A percentile compares a stretch with the other conserved stretches of the same genome.
Conservation (phyloP, 108 stramenopile genomes). For the Nitzschia putrida region DNA sequence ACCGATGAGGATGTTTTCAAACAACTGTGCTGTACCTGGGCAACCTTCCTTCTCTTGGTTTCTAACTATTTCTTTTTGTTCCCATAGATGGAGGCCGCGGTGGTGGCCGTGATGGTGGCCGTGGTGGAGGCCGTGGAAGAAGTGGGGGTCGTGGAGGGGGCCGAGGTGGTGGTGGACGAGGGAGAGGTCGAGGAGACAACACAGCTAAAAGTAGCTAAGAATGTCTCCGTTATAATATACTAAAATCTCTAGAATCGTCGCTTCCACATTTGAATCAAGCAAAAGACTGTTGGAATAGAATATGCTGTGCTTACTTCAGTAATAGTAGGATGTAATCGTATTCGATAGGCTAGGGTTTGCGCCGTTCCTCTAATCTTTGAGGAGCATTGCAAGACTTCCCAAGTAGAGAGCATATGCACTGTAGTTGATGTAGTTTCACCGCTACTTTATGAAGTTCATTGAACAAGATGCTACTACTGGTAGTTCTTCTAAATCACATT, state of each 20-base stretch:
- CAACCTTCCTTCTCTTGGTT: neutral
- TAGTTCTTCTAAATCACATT: too few species aligned
- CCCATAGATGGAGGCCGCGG: slow-evolving; percentile 18
- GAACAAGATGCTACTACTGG: too few species aligned
- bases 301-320: too few species aligned
- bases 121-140: slow-evolving; percentile 36
- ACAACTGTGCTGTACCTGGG: neutral
- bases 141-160: slow-evolving; percentile 27
- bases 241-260: neutral
- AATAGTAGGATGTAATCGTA: too few species aligned
- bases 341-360: too few species aligned
- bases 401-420: too few species aligned
- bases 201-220: slow-evolving; percentile 14
- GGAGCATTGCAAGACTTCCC: too few species aligned
- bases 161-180: slow-evolving; percentile 36
- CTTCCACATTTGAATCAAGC: too few species aligned
- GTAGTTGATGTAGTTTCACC: too few species aligned
- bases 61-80: neutral
- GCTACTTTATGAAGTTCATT: too few species aligned
- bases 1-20: neutral
- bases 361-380: too few species aligned
- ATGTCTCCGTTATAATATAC: neutral
- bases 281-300: too few species aligned
- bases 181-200: slow-evolving; percentile 27
- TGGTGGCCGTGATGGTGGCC: slow-evolving; percentile 24